Conservation (phyloP, 257 asterid genomes). For the Plantago ovata region DNA sequence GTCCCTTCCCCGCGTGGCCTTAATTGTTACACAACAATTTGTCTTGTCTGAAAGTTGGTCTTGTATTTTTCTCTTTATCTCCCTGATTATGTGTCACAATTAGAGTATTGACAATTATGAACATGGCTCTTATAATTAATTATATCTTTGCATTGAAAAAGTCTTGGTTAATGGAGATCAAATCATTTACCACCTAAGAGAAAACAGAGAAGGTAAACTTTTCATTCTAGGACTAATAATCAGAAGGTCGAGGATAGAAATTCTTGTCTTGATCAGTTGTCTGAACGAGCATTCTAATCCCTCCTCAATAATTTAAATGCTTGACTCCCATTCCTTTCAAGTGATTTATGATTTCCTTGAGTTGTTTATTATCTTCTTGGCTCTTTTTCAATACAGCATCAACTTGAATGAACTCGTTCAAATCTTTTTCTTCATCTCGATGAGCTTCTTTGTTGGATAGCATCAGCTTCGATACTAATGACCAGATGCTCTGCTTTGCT, state of each 20-base stretch:
- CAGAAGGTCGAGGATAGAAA: constrained; percentile 36
- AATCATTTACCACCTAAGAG: no score
- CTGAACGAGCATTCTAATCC: constrained; percentile 33
- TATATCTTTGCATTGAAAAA: no score
- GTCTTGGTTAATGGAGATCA: no score
- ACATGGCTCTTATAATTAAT: no score
- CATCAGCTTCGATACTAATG: constrained; percentile 32
- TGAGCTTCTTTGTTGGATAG: constrained; percentile 20
- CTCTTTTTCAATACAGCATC: constrained; percentile 22
- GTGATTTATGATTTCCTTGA: constrained; percentile 15
- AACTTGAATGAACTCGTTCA: constrained; percentile 31
- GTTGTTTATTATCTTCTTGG: constrained; percentile 11
- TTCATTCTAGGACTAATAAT: constrained; percentile 20
- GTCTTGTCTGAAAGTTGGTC: background rate
- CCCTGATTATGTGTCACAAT: background rate
- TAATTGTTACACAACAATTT: background rate
- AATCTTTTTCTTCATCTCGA: constrained; percentile 7
- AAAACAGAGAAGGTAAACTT: no score
- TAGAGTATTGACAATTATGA: no score
- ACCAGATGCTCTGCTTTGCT: constrained; percentile 27
- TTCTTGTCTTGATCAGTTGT: constrained; percentile 35
- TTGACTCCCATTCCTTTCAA: constrained; percentile 34
- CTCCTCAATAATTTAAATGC: constrained; percentile 29
- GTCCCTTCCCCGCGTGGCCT: background rate
- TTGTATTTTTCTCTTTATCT: background rate